A percentile compares a stretch with the other conserved stretches of the same genome.
Conservation (phyloP, 2,329 filamentous ascomycete genomes). For the Neopestalotiopsis rosae region DNA sequence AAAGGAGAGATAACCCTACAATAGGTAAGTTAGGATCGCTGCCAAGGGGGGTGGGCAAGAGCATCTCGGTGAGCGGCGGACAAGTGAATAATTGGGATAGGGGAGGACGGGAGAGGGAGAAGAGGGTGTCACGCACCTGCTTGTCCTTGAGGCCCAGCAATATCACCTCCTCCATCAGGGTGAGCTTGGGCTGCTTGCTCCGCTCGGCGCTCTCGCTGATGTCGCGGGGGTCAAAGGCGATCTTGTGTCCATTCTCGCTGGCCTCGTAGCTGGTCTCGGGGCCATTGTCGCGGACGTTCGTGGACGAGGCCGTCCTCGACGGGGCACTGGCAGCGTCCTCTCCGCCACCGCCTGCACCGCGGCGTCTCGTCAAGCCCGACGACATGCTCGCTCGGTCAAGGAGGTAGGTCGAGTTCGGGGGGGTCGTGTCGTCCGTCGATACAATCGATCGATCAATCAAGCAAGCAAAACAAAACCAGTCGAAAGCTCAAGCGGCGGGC, state of each 20-base stretch:
- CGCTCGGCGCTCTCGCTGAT: slow-evolving; percentile 96
- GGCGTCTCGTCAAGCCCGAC: slow-evolving; percentile 45
- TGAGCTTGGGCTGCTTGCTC: slow-evolving; percentile 97
- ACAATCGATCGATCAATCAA: slow-evolving; percentile 1
- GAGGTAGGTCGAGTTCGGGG: background rate
- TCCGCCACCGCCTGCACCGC: slow-evolving; percentile 65
- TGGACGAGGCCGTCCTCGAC: slow-evolving; percentile 62
- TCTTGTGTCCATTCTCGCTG: slow-evolving; percentile 96
- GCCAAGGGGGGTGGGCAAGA: background rate
- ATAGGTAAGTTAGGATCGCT: too few species aligned
- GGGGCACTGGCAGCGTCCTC: slow-evolving; percentile 61
- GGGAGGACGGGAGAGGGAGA: slow-evolving; percentile 16
- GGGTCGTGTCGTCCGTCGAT: background rate
- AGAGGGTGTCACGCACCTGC: slow-evolving; percentile 67
- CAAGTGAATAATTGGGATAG: background rate
- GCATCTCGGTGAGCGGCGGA: background rate
- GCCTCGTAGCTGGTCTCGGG: slow-evolving; percentile 88
- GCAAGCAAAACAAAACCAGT: slow-evolving; percentile 1
- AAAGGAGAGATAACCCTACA: slow-evolving; percentile 94
- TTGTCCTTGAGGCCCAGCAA: slow-evolving; percentile 97
- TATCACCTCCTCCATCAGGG: slow-evolving; percentile 97
- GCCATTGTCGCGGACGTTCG: slow-evolving; percentile 57
- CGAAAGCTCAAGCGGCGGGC: background rate
- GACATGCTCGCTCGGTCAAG: slow-evolving; percentile 37
- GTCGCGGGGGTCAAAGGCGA: slow-evolving; percentile 95